Evolutionary conservation across 148 eudicot genomes (phyloP), one percentile per base, ranked within the genome.

Genomic region (Amaranthus hypochondriacus): DNA sequence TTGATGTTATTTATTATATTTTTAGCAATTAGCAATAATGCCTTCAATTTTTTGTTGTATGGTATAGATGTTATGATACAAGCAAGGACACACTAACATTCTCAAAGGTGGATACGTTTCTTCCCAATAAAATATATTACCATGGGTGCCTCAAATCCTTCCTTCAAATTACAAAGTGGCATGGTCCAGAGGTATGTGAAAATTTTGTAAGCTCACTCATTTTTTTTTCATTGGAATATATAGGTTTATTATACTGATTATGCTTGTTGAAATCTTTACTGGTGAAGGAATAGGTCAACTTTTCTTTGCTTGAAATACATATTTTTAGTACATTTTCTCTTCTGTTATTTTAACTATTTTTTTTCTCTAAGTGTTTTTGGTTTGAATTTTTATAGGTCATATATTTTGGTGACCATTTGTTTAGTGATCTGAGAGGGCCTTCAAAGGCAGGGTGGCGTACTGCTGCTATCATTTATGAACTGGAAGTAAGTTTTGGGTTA

Each of bases 391-490:
- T 44, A 50, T 78, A 95, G 99, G 99, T 96, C 72, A 96, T 96
- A 77, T 96, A 96, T 84, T 96, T 92, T 81, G 99, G 99, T 62
- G 99, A 96, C 87, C 99, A 92, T 79, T 84, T 96, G 57, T 92
- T 92, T 73, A 96, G 99, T 72, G 99, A 96, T 78, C 84, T 96
- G 5, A 87, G 99, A 81, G 99, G 99, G 66, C 99, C 99, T 82
- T 81, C 97, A 66, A 92, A 89, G 81, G 92, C 96, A 8, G 99
- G 99, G 21, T 96, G 99, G 99, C 92, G 91, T 77, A 96, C 99
- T 66, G 99, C 99, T 84, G 99, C 97, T 69, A 90, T 96, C 76
- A 85, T 96, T 73, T 73, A 90, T 70, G 99, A 96, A 81, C 77
- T 96, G 79, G 97, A 92, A 84, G 99, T 92, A 84, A 66, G 86